Conservation (phyloP, 306 rosid species). For the Potentilla sterilis region DNA sequence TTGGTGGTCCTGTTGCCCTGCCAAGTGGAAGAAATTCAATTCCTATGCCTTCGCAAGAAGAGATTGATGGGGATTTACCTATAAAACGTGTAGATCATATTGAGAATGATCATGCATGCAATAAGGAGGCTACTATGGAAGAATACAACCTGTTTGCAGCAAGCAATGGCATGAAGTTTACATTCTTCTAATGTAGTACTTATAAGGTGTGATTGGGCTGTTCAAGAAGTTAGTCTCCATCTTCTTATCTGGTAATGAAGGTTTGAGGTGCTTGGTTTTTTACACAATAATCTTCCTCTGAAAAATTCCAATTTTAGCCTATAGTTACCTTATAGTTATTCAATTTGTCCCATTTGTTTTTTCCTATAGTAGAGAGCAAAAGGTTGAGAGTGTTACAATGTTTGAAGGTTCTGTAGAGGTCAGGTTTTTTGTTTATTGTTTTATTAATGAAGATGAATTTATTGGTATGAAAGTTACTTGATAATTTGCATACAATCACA, state of each 20-base stretch:
- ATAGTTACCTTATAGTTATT: constrained; percentile 50
- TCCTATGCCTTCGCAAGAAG: constrained; percentile 42
- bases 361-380: constrained; percentile 43
- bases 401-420: constrained; percentile 44
- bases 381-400: constrained; percentile 53
- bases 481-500: constrained; percentile 7
- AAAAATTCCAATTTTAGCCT: constrained; percentile 46
- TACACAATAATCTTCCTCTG: constrained; percentile 66
- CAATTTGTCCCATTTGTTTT: constrained; percentile 43
- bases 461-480: constrained; percentile 13
- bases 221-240: constrained; percentile 51
- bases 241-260: constrained; percentile 55
- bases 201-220: constrained; percentile 66
- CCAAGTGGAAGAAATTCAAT: constrained; percentile 49
- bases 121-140: constrained; percentile 66
- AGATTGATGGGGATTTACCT: constrained; percentile 38
- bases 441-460: constrained; percentile 33
- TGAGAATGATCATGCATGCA: constrained; percentile 48
- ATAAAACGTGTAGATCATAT: constrained; percentile 42
- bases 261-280: constrained; percentile 54
- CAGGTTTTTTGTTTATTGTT: constrained; percentile 7
- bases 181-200: constrained; percentile 61
- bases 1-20: constrained; percentile 83
- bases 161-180: constrained; percentile 63
- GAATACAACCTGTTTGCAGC: constrained; percentile 96